A percentile compares a stretch with the other conserved stretches of the same genome.
phyloP scores from a whole-genome alignment of 306 rosid genomes.

The Mucuna pruriens region DNA sequence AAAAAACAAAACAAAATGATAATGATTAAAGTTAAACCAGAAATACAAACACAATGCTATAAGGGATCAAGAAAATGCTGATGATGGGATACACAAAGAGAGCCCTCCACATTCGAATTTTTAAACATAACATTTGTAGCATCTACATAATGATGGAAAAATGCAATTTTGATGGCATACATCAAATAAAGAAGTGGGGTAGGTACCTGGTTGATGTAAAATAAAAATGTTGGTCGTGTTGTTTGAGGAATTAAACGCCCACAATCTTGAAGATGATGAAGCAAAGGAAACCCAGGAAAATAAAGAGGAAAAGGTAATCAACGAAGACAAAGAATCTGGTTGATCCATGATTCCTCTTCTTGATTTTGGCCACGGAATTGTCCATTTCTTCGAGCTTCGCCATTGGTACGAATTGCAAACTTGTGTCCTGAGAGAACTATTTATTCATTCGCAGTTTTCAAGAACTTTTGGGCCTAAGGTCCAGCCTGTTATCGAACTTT shows the following conservation, averaged over 20 bases:
- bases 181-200: neutral
- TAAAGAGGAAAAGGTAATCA: slow-evolving; percentile 70
- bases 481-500: too few relatives aligned
- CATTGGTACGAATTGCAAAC: slow-evolving; percentile 46
- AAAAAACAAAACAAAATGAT: neutral
- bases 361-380: slow-evolving; percentile 41
- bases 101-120: neutral
- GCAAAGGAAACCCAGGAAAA: slow-evolving; percentile 62
- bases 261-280: slow-evolving; percentile 65
- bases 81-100: neutral
- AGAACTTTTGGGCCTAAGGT: too few relatives aligned
- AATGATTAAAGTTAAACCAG: neutral
- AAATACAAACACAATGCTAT: neutral
- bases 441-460: neutral
- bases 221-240: neutral
- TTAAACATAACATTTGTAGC: neutral
- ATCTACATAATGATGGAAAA: neutral
- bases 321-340: slow-evolving; percentile 67
- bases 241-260: slow-evolving; percentile 47
- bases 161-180: neutral
- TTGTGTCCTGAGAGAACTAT: neutral
- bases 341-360: slow-evolving; percentile 68
- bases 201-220: slow-evolving; percentile 39
- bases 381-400: slow-evolving; percentile 58
- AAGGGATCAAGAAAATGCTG: neutral